A percentile compares a stretch with the other conserved stretches of the same genome.
Conservation (phyloP, 2,329 filamentous ascomycete species). For the Plenodomus lindquistii region DNA sequence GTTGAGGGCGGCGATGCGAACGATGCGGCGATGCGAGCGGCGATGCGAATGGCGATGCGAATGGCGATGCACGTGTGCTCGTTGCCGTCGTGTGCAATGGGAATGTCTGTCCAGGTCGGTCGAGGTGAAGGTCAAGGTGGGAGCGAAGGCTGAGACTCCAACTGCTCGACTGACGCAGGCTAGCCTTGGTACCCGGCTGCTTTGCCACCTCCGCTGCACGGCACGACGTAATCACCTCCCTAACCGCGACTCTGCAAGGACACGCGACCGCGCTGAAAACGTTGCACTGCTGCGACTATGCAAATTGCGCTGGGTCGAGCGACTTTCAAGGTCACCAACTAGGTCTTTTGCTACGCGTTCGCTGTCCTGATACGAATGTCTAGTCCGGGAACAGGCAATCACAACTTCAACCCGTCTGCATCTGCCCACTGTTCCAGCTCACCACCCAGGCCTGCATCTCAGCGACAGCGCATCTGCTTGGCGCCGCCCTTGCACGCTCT, state of each 20-base stretch:
- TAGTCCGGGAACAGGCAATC: background rate
- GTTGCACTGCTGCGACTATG: too few species aligned
- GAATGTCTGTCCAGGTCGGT: too few species aligned
- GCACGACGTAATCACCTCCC: conserved; percentile 11
- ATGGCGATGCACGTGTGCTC: background rate
- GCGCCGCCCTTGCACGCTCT: background rate
- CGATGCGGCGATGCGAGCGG: conserved; percentile 1
- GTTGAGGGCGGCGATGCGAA: conserved; percentile 8
- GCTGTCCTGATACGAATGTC: background rate
- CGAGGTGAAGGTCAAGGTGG: too few species aligned
- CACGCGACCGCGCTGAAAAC: background rate
- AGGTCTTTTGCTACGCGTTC: background rate
- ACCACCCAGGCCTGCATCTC: background rate
- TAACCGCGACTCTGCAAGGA: conserved; percentile 5
- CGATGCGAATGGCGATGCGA: background rate
- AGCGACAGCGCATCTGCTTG: background rate
- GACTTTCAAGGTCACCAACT: background rate
- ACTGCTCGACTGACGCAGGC: conserved; percentile 17
- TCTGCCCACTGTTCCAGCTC: background rate
- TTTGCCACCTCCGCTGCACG: conserved; percentile 25
- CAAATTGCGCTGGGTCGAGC: background rate
- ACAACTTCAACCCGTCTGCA: background rate
- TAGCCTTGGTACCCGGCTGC: conserved; percentile 17
- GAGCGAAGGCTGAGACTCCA: conserved; percentile 26
- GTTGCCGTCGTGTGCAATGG: conserved; percentile 7